Conservation (phyloP, 1,284 basidiomycete species). For the Cystobasidiaceae sp. region DNA sequence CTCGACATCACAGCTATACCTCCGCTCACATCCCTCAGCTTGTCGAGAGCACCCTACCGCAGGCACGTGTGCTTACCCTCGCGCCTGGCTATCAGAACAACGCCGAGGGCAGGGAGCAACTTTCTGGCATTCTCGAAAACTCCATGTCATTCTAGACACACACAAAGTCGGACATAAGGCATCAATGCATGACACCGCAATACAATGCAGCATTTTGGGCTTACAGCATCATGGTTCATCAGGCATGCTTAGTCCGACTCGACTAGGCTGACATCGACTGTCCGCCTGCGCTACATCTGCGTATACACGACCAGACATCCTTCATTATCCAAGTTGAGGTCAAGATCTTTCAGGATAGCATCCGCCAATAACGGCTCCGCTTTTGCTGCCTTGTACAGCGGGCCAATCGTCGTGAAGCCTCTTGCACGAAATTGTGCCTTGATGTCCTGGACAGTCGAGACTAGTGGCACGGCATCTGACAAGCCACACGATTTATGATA, state of each 20-base stretch:
- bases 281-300: background rate
- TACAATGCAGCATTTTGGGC: too few relatives aligned
- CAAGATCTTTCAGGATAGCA: background rate
- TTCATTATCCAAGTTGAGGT: background rate
- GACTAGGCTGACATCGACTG: too few relatives aligned
- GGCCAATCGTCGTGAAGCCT: background rate
- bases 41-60: constrained; percentile 80
- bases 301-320: background rate
- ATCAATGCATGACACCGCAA: too few relatives aligned
- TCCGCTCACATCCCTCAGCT: constrained; percentile 50
- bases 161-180: background rate
- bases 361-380: background rate
- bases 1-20: constrained; percentile 25
- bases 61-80: constrained; percentile 77
- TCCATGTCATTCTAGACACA: constrained; percentile 26
- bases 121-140: constrained; percentile 42
- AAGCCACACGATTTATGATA: background rate
- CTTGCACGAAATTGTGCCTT: background rate
- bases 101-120: constrained; percentile 42
- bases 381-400: background rate
- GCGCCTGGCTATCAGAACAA: constrained; percentile 56
- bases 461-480: background rate
- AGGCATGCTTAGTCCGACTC: too few relatives aligned
- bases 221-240: too few relatives aligned
- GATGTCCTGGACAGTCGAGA: background rate